Evolutionary conservation across 1,284 basidiomycete genomes (phyloP).

Genomic region (Cryptococcus wingfieldii): DNA sequence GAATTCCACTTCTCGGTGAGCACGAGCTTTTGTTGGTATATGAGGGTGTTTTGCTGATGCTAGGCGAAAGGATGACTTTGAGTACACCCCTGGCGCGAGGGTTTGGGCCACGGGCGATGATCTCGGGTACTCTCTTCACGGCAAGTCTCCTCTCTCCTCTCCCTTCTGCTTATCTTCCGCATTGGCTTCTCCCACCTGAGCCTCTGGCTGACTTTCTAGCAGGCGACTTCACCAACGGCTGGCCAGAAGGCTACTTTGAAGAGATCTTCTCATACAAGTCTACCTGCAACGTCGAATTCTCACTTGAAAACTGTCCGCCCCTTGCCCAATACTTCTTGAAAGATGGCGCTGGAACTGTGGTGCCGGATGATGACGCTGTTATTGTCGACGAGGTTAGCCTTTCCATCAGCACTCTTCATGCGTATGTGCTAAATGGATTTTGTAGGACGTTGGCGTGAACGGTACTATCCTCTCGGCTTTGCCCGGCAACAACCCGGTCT

Average conservation of each 20-base stretch:
- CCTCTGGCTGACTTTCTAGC: not conserved
- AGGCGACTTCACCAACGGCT: conserved; percentile 22
- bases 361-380: conserved; percentile 7
- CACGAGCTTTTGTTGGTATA: not conserved
- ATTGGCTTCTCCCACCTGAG: not conserved
- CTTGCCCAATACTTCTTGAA: conserved; percentile 4
- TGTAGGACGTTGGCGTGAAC: conserved; percentile 14
- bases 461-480: conserved; percentile 8
- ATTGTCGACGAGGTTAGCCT: conserved; percentile 18
- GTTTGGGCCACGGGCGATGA: conserved; percentile 19
- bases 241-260: conserved; percentile 14
- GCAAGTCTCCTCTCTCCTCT: not conserved
- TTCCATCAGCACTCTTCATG: not conserved
- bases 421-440: not conserved
- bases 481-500: conserved; percentile 22
- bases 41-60: not conserved
- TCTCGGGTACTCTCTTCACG: conserved; percentile 17
- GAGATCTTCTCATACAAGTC: conserved; percentile 13
- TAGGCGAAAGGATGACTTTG: conserved; percentile 5
- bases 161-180: not conserved
- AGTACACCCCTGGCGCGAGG: conserved; percentile 9
- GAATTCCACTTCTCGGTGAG: conserved; percentile 26
- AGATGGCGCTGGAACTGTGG: conserved; percentile 4
- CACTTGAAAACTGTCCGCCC: conserved; percentile 18
- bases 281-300: conserved; percentile 16